Base-by-base conservation (phyloP, 257 asterid species). In the Nicotiana obtusifolia region DNA sequence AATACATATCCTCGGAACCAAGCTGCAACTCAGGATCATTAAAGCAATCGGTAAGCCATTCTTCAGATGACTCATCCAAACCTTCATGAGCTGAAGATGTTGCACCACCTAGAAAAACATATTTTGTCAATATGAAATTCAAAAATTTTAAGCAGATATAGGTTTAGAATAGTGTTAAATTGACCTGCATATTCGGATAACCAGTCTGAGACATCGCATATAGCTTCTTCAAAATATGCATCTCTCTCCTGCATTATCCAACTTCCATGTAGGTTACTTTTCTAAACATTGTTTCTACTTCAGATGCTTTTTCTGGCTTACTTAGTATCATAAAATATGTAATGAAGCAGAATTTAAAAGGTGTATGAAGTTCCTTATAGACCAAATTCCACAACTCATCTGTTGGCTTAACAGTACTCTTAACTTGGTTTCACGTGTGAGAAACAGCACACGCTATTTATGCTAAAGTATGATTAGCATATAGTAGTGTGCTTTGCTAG, bases 181-280 rank as follows among this genome's bases (percentile, higher is more conserved):
- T 60, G 83, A 93, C 97, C 95, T 85, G 90, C 78, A 88, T 86
- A 93, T 60, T 88, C 94, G 62, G 92, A 88, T 77, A 88, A 91
- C 97, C 92, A 90, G 66, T 90, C 84, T 52, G 97, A 92, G 87
- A 89, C 89, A 61, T 90, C 91, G 65, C 90, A 85, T 53, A 89
- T 47, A 76, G 88, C 89, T 75, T 88, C 97, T 78, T 88, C 94
- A 9, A 90, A 88, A 59, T 94, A 89, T 19, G 90, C 93, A 37
- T 75, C 82, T 24, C 87, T 87, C 81, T 89, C 94, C 99, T 95
- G n/a, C 53, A 75, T 65, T 35, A 47, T 56, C 73, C 47, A 17
- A 69, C 17, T 35, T 61, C 35, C 52, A 57, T 16, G 16, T 35
- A 68, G n/a, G 81, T 37, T 54, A 54, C 41, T 77, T 33, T 53